These are phyloP conservation scores for Magnusiomyces fungicola DNA, from an alignment of 1,139 yeast species.

Conservation along the genomic window DNA sequence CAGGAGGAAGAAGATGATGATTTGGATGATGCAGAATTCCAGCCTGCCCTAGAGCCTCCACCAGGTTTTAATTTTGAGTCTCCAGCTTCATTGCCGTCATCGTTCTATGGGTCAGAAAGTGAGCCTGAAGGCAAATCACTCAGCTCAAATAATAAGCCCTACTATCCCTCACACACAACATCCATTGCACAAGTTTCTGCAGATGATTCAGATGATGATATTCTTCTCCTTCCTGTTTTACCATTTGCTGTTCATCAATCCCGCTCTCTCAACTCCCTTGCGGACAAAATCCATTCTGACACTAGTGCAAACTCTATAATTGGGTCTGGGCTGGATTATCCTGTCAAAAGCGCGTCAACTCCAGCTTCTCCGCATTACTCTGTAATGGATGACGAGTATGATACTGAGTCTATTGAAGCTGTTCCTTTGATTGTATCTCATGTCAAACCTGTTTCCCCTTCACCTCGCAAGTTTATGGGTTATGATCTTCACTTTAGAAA, in stretches of 20 bases:
- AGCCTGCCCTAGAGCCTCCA: not conserved
- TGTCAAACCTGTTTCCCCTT: constrained; percentile 4
- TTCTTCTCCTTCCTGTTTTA: not conserved
- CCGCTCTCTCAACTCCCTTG: not conserved
- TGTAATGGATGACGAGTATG: not conserved
- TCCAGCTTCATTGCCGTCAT: no score
- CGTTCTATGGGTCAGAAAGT: not conserved
- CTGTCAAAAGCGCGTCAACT: not conserved
- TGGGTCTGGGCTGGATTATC: not conserved
- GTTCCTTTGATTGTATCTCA: constrained; percentile 3
- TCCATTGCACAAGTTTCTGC: not conserved
- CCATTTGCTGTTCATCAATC: not conserved
- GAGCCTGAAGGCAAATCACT: not conserved
- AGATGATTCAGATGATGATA: not conserved
- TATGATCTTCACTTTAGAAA: not conserved
- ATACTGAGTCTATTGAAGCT: not conserved
- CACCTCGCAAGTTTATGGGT: not conserved
- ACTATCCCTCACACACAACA: not conserved
- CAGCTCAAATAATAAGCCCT: not conserved
- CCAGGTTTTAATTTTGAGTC: not conserved
- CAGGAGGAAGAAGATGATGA: no score
- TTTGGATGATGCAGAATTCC: not conserved
- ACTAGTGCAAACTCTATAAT: not conserved
- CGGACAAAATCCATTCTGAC: not conserved
- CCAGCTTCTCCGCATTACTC: not conserved